Base-by-base conservation (phyloP, 768 basidiomycete genomes). In the Suillus placidus region DNA sequence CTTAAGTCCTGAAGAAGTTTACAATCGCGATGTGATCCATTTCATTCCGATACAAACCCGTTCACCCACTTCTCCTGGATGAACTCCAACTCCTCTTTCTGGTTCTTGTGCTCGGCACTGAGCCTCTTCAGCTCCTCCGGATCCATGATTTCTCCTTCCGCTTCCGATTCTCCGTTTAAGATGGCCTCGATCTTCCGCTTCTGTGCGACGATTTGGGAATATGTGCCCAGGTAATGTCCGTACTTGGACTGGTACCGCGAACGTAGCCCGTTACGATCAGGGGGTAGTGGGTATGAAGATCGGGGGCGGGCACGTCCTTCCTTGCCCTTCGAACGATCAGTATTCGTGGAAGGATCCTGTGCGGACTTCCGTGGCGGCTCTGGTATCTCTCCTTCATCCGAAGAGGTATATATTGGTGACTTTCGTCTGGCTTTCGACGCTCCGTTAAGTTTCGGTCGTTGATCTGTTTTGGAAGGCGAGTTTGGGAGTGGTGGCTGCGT, bases 321-420 rank as follows among this genome's bases (percentile, higher is more conserved):
- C 42, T 69, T 65, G 45, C 73, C 68, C 20, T 60, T 51, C 10
- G 66, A 61, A 74, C 10, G 73, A 66, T 40, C 34, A 23, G 40
- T 35, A 13, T 64, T 55, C 42, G 2, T 75, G 72, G 10, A 75
- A 76, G 65, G 84, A 81, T 30, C 80, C 81, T 71, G 88, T 87
- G 60, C 89, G 86, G 45, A 88, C 88, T 1, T 89, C 88, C 1
- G 89, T 88, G 1, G 89, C 90, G 67, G 88, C 90, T 60, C 87
- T 83, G 1, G 87, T 88, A 3, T 87, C 85, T 51, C 77, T 81
- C 54, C 89, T 86, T 54, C 86, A 60, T 60, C 58, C 16, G 58
- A 60, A 6, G 58, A 60, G 18, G 58, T 60, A 43, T 60, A 60
- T 60, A 60, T 60, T 13, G 58, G 58, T 81, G 23, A 69, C 62